Evolutionary conservation across 768 basidiomycete genomes (phyloP).

Genomic region (Piloderma croceum): DNA sequence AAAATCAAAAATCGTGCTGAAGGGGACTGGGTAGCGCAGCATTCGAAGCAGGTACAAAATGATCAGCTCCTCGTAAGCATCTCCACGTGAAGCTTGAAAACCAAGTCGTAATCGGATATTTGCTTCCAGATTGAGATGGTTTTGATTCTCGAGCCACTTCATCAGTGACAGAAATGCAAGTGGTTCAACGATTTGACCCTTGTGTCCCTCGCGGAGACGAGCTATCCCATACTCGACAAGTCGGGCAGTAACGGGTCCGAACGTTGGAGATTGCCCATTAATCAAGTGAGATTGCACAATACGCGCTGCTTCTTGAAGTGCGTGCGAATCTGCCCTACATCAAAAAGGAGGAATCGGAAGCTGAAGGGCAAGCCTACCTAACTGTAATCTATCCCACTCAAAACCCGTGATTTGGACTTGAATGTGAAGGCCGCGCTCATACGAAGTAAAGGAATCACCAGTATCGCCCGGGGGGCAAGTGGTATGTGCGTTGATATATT

Average conservation of each 20-base stretch:
- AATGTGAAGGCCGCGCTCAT: too few relatives aligned
- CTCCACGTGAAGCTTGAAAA: constrained; percentile 6
- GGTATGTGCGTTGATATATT: too few relatives aligned
- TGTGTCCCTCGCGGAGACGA: constrained; percentile 10
- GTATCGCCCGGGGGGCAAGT: too few relatives aligned
- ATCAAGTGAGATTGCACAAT: constrained; percentile 15
- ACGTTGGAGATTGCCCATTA: constrained; percentile 8
- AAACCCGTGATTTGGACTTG: constrained; percentile 7
- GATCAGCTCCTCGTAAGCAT: constrained; percentile 12
- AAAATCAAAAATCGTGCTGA: too few relatives aligned
- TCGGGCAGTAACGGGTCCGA: constrained; percentile 5
- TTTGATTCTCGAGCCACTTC: constrained; percentile 11
- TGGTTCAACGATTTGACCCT: constrained; percentile 15
- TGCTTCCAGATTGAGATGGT: constrained; percentile 1
- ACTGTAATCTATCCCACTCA: constrained; percentile 15
- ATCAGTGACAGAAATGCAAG: constrained; percentile 15
- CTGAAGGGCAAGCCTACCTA: constrained; percentile 7
- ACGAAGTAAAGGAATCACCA: too few relatives aligned
- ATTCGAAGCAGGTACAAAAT: constrained; percentile 14
- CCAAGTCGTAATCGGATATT: constrained; percentile 7
- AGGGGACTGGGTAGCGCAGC: too few relatives aligned
- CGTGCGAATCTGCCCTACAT: constrained; percentile 10
- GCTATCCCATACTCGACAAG: constrained; percentile 17
- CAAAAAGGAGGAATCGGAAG: constrained; percentile 8
- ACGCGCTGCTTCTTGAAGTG: constrained; percentile 4